Percentiles rank a stretch among this genome's conserved stretches.
phyloP scores from a whole-genome alignment of 495 filamentous ascomycete species.

The Trichocladium uniseriatum region DNA sequence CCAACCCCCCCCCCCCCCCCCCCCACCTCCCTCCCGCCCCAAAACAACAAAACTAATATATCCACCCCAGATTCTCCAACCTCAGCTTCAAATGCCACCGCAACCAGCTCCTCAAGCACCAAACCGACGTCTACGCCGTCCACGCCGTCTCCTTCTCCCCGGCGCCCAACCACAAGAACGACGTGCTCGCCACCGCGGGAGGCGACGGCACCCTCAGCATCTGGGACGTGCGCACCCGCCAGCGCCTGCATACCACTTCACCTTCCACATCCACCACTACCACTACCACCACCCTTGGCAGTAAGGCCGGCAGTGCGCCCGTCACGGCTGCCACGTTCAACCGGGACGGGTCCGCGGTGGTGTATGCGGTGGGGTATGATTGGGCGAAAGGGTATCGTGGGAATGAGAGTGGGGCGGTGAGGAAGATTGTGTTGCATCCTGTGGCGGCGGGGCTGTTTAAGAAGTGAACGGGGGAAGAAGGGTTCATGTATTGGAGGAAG shows the following conservation, averaged over 20 bases:
- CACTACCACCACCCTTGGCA: no score
- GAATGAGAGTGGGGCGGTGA: constrained; percentile 59
- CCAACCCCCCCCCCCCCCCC: no score
- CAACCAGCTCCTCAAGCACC: constrained; percentile 40
- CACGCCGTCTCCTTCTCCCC: constrained; percentile 89
- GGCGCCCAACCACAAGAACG: constrained; percentile 54
- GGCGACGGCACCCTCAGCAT: constrained; percentile 84
- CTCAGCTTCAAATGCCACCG: constrained; percentile 95
- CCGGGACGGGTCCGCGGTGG: constrained; percentile 68
- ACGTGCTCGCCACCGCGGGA: constrained; percentile 85
- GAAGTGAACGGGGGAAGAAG: background rate
- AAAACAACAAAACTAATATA: no score
- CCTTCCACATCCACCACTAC: no score
- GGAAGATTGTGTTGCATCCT: constrained; percentile 82
- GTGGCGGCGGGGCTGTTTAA: constrained; percentile 64
- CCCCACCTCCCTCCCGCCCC: no score
- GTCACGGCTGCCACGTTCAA: constrained; percentile 76
- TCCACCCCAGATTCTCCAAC: constrained; percentile 43
- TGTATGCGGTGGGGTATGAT: constrained; percentile 87
- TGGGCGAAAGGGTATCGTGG: constrained; percentile 82
- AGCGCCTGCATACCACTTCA: constrained; percentile 78
- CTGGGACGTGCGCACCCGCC: constrained; percentile 85
- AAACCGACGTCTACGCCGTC: constrained; percentile 74
- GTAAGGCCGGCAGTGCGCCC: constrained; percentile 53
- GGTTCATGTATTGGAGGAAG: background rate